Evolutionary conservation across 2,329 filamentous ascomycete genomes (phyloP).

Genomic region (Catunica adiposa): DNA sequence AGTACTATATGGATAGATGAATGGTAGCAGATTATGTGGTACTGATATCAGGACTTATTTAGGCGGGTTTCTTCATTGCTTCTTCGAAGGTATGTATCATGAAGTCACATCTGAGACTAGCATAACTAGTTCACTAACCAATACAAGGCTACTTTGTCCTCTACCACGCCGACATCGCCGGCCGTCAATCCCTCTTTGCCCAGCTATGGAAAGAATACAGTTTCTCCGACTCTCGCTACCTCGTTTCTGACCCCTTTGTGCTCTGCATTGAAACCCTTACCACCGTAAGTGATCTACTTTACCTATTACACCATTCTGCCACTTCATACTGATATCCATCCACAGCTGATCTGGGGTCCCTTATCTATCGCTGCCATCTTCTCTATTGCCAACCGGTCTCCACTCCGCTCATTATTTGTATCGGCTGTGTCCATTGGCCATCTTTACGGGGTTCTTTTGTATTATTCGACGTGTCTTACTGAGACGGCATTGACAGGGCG

Average conservation of each 20-base stretch:
- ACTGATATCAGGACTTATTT: neutral
- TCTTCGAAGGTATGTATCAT: constrained; percentile 52
- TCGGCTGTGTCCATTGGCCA: constrained; percentile 35
- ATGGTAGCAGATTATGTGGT: neutral
- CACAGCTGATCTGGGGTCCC: constrained; percentile 39
- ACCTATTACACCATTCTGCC: neutral
- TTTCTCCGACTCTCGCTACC: constrained; percentile 70
- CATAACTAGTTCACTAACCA: neutral
- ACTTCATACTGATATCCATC: neutral
- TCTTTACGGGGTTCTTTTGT: constrained; percentile 45
- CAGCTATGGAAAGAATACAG: constrained; percentile 92
- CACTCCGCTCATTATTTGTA: constrained; percentile 35
- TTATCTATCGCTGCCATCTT: constrained; percentile 34
- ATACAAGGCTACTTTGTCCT: constrained; percentile 53
- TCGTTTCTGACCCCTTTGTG: constrained; percentile 68
- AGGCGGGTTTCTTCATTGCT: constrained; percentile 57
- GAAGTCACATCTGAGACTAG: neutral
- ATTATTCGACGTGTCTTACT: constrained; percentile 40
- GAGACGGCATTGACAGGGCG: constrained; percentile 30
- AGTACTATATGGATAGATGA: neutral
- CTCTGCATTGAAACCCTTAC: constrained; percentile 79
- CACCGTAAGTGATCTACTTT: constrained; percentile 35
- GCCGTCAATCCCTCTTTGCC: constrained; percentile 55
- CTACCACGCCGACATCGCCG: constrained; percentile 48
- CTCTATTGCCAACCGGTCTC: constrained; percentile 28